Evolutionary conservation across 208 protist species (phyloP).

Genomic region (Leptomonas pyrrhocoris): DNA sequence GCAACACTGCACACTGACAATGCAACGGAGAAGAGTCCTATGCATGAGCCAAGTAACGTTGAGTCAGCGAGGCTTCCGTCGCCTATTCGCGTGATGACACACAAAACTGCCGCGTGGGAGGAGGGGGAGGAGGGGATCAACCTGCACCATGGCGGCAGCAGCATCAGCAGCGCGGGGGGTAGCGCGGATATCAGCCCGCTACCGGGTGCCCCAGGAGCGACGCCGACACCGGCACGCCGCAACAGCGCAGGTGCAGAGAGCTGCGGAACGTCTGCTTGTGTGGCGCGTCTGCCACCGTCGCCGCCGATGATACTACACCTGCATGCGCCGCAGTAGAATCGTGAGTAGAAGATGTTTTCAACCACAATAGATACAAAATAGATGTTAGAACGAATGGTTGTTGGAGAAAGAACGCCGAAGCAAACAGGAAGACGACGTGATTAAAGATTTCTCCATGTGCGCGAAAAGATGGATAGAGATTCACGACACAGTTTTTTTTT

Average conservation of each 20-base stretch:
- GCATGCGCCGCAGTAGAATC: constrained; percentile 18
- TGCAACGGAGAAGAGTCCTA: background rate
- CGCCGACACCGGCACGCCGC: constrained; percentile 45
- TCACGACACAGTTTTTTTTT: too few relatives aligned
- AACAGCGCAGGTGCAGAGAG: constrained; percentile 19
- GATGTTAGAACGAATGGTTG: background rate
- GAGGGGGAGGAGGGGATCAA: constrained; percentile 11
- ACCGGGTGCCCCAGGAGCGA: constrained; percentile 31
- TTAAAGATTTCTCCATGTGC: too few relatives aligned
- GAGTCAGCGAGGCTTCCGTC: background rate
- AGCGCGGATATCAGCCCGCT: constrained; percentile 21
- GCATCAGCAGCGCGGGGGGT: constrained; percentile 4
- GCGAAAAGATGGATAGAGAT: too few relatives aligned
- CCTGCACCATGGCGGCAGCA: constrained; percentile 2
- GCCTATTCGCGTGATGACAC: background rate
- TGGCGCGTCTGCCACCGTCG: constrained; percentile 59
- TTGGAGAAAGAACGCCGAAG: background rate
- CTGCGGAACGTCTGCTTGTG: constrained; percentile 8
- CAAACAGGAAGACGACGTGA: background rate
- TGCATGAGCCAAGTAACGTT: background rate
- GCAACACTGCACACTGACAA: background rate
- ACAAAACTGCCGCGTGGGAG: constrained; percentile 24
- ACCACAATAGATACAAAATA: constrained; percentile 5
- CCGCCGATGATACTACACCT: constrained; percentile 65
- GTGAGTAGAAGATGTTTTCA: too few relatives aligned